Conservation (phyloP, 2,329 filamentous ascomycete genomes). For the Blastomyces silverae region DNA sequence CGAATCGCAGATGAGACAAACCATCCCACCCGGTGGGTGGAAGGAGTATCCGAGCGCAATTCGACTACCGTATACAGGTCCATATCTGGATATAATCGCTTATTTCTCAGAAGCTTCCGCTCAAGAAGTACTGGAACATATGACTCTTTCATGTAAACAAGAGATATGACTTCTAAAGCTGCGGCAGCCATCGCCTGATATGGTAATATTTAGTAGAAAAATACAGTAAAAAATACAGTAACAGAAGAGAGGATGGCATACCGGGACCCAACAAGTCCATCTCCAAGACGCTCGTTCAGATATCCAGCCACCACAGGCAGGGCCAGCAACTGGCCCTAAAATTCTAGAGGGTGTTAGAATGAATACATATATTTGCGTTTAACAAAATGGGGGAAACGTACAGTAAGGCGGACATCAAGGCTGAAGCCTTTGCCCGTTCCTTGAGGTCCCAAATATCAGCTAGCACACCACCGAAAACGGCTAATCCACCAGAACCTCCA, state of each 20-base stretch:
- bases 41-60: not conserved
- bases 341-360: not conserved
- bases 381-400: not conserved
- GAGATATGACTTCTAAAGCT: not conserved
- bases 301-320: constrained; percentile 14
- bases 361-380: not conserved
- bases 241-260: not conserved
- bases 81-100: not conserved
- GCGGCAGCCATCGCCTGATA: constrained; percentile 7
- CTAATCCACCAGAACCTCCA: constrained; percentile 12
- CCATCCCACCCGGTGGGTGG: not conserved
- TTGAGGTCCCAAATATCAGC: constrained; percentile 13
- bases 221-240: not conserved
- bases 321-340: constrained; percentile 11
- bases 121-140: constrained; percentile 12
- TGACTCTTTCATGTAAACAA: constrained; percentile 9
- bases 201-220: not conserved
- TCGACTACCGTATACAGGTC: constrained; percentile 13
- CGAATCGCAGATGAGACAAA: constrained; percentile 5
- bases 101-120: constrained; percentile 8
- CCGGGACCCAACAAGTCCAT: constrained; percentile 15
- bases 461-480: constrained; percentile 12
- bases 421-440: constrained; percentile 12
- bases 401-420: constrained; percentile 6
- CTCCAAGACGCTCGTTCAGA: constrained; percentile 13